These are phyloP conservation scores for Penicillium arizonense DNA, from an alignment of 495 filamentous ascomycete species.

Conservation along the genomic window DNA sequence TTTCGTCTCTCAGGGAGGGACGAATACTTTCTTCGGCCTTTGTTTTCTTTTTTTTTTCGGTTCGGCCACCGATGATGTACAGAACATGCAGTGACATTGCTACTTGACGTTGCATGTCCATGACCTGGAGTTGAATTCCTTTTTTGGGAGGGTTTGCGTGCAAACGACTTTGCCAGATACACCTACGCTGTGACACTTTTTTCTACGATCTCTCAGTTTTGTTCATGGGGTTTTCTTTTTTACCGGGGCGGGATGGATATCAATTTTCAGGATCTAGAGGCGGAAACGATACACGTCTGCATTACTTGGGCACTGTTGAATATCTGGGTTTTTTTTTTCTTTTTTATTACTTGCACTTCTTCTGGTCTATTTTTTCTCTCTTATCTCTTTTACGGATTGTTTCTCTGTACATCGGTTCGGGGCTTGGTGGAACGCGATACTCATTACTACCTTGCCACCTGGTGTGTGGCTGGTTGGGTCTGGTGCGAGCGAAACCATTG, in stretches of 20 bases:
- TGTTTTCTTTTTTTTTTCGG: slow-evolving; percentile 25
- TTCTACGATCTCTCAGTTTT: slow-evolving; percentile 34
- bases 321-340: slow-evolving; percentile 33
- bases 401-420: slow-evolving; percentile 45
- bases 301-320: slow-evolving; percentile 48
- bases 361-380: slow-evolving; percentile 25
- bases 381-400: slow-evolving; percentile 24
- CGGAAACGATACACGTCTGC: slow-evolving; percentile 57
- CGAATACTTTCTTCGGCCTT: slow-evolving; percentile 27
- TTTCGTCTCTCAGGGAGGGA: slow-evolving; percentile 43
- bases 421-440: slow-evolving; percentile 36
- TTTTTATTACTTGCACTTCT: slow-evolving; percentile 18
- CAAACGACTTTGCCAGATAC: slow-evolving; percentile 33
- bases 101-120: slow-evolving; percentile 37
- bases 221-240: slow-evolving; percentile 30
- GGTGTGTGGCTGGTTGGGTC: slow-evolving; percentile 30
- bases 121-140: slow-evolving; percentile 39
- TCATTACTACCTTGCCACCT: slow-evolving; percentile 35
- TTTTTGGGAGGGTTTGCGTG: slow-evolving; percentile 24
- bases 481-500: slow-evolving; percentile 45
- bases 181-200: slow-evolving; percentile 23
- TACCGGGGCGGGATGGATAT: slow-evolving; percentile 41
- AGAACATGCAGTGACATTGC: slow-evolving; percentile 44
- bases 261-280: slow-evolving; percentile 49
- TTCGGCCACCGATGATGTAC: slow-evolving; percentile 44